Evolutionary conservation across 2,329 filamentous ascomycete species (phyloP), one percentile per base, ranked within the genome.

Genomic region (Xylaria arbuscula): DNA sequence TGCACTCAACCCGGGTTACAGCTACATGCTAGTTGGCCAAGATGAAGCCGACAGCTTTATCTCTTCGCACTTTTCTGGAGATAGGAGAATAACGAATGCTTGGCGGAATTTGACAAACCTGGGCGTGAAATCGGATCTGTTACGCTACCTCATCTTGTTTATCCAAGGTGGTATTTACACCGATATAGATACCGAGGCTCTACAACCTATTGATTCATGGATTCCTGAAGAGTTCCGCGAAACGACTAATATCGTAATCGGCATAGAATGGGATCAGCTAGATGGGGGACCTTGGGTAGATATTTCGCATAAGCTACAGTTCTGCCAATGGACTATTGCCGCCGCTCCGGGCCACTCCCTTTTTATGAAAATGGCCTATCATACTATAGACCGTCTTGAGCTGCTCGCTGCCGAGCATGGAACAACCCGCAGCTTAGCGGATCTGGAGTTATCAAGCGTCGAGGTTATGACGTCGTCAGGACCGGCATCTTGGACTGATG

Each of bases 61-160:
- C 32, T 55, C 63, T n/a, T 45, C 36, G 45, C 66, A 75, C 64
- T 77, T 74, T 38, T 63, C 66, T 8, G 28, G 71, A 58, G 57
- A 74, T 22, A 36, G 66, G 4, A 53, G 62, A 2, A 68, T 79
- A 3, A 19, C 70, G 13, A 53, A 72, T 2, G 67, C 72, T 0
- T 80, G 76, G 68, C 40, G 66, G 6, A 58, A 66, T 10, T 64
- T 78, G 32, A 67, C 66, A 4, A 77, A 76, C 51, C 75, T 74
- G 5, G 78, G 76, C 22, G 73, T 78, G 62, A 77, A 76, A 56
- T 78, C 78, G 10, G 89, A 91, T 76, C 80, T 92, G 11, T 79
- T 91, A 62, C 87, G 89, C 8, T 92, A 91, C 76, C 83, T 92
- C 65, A 81, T 91, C 74, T 89, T 91, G 85, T 91, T 90, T 74